A percentile compares a stretch with the other conserved stretches of the same genome.
Conservation (phyloP, 2,329 filamentous ascomycete species). For the Tolypocladium endophyticum region DNA sequence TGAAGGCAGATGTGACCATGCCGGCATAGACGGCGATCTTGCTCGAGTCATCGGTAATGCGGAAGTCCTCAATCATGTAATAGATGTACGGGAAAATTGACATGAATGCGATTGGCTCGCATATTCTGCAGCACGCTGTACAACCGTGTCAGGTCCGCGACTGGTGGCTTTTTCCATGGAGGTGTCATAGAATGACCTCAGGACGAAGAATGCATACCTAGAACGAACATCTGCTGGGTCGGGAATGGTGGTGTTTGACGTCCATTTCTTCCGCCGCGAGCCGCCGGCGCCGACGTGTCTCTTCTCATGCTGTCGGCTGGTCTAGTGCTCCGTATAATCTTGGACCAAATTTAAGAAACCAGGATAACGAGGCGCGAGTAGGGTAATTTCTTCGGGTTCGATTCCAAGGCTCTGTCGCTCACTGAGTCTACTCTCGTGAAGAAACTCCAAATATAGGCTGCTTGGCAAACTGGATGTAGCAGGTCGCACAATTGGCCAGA, state of each 20-base stretch:
- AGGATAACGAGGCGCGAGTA: neutral
- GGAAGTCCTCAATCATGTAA: constrained; percentile 91
- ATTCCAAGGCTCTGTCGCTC: neutral
- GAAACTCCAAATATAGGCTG: neutral
- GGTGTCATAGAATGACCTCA: neutral
- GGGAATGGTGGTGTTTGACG: constrained; percentile 23
- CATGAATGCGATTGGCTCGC: constrained; percentile 98
- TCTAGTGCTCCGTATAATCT: neutral
- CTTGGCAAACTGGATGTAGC: neutral
- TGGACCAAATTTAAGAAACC: neutral
- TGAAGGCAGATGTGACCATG: constrained; percentile 93
- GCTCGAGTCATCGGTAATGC: constrained; percentile 66
- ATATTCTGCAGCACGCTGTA: constrained; percentile 83
- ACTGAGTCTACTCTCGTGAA: neutral
- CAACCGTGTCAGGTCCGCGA: neutral
- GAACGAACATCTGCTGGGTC: constrained; percentile 38
- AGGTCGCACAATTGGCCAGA: neutral
- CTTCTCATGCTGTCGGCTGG: constrained; percentile 16
- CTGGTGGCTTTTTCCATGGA: neutral
- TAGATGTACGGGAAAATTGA: constrained; percentile 98
- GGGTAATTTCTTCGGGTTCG: neutral
- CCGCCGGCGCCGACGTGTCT: constrained; percentile 11
- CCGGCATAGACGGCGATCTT: constrained; percentile 88
- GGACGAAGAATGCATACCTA: constrained; percentile 28
- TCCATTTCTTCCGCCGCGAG: constrained; percentile 11